Evolutionary conservation across 345 rosid species (phyloP).

Genomic region (Fremontodendron californicum): DNA sequence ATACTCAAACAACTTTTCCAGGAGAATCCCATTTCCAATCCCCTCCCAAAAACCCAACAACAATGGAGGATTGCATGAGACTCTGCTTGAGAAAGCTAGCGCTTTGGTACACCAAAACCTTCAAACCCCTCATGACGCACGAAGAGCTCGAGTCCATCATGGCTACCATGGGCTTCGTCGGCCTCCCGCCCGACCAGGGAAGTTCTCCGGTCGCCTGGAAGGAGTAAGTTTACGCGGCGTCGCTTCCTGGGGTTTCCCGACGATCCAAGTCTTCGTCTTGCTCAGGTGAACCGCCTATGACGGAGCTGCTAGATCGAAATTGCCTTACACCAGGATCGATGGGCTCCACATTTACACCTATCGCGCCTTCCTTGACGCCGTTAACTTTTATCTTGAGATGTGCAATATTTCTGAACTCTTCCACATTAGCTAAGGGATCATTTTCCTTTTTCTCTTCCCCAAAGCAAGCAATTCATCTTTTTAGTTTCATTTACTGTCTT

Average conservation of each 20-base stretch:
- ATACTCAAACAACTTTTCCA: too few species aligned
- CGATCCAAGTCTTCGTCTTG: conserved; percentile 7
- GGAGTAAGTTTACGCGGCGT: conserved; percentile 29
- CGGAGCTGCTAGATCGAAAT: conserved; percentile 22
- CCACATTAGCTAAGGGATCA: conserved; percentile 36
- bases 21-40: neutral
- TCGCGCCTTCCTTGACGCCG: conserved; percentile 45
- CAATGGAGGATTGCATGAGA: conserved; percentile 33
- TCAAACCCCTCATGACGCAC: conserved; percentile 48
- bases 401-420: conserved; percentile 37
- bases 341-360: conserved; percentile 46
- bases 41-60: neutral
- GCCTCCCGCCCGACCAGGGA: conserved; percentile 17
- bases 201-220: conserved; percentile 19
- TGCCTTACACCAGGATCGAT: conserved; percentile 50
- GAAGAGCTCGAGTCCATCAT: conserved; percentile 42
- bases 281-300: neutral
- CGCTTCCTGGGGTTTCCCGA: neutral
- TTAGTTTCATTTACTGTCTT: neutral
- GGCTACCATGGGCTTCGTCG: conserved; percentile 42
- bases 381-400: conserved; percentile 40
- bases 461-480: neutral
- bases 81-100: conserved; percentile 44
- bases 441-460: neutral
- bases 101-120: conserved; percentile 48